Evolutionary conservation across 1,284 basidiomycete genomes (phyloP).

Genomic region (Cerioporus squamosus): DNA sequence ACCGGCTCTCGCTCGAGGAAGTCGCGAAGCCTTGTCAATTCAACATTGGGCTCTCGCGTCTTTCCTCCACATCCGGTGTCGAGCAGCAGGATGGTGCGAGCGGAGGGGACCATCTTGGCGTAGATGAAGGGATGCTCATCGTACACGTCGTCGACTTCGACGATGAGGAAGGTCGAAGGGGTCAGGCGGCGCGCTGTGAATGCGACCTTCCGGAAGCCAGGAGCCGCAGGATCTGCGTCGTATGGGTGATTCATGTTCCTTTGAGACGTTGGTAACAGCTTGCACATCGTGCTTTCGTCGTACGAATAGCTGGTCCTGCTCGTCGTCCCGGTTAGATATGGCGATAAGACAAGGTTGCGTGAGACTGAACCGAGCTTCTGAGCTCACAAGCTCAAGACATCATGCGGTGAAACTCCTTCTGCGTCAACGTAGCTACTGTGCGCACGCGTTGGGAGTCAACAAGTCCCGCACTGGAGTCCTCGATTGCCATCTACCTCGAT

Average conservation of each 20-base stretch:
- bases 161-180: slow-evolving; percentile 51
- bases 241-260: not conserved
- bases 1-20: slow-evolving; percentile 53
- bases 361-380: too few relatives aligned
- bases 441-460: too few relatives aligned
- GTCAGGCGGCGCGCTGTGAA: slow-evolving; percentile 52
- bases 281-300: not conserved
- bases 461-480: too few relatives aligned
- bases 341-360: too few relatives aligned
- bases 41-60: slow-evolving; percentile 42
- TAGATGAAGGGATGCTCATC: slow-evolving; percentile 59
- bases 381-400: too few relatives aligned
- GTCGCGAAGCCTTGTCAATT: slow-evolving; percentile 47
- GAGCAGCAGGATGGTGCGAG: slow-evolving; percentile 49
- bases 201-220: slow-evolving; percentile 24
- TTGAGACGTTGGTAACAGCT: not conserved
- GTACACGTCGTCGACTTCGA: slow-evolving; percentile 55
- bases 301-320: too few relatives aligned
- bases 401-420: too few relatives aligned
- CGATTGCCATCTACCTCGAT: not conserved
- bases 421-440: too few relatives aligned
- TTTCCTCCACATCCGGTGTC: slow-evolving; percentile 60
- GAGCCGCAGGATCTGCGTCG: not conserved
- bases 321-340: too few relatives aligned
- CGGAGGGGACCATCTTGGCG: slow-evolving; percentile 45